Base-by-base conservation (phyloP, 2,329 filamentous ascomycete genomes). In the Aspergillus fumigatiaffinis region DNA sequence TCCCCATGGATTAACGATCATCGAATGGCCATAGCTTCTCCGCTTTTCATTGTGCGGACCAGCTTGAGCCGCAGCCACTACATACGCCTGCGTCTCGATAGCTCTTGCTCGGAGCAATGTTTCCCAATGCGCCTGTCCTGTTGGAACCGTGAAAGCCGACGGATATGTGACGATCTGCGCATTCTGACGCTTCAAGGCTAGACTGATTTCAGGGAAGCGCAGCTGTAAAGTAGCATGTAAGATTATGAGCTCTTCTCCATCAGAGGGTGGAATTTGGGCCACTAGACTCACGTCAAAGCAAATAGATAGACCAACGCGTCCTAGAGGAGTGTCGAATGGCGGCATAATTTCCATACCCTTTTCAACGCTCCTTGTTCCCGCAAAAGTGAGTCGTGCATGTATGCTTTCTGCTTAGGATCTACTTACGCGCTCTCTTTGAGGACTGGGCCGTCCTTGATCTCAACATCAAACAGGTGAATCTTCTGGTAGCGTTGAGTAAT, bases 1-100 rank as follows among this genome's bases (percentile, higher is more conserved):
- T 0, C 93, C 93, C 91, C 92, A 96, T 0, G 93, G 92, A 71
- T 90, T 88, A 26, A 97, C 82, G 50, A 95, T 88, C 78, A 96
- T 85, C 65, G 89, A 90, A 71, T 91, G 88, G 0, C 93, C 93
- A 75, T 94, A 96, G 73, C 90, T 95, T 28, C 84, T 82, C 57
- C 93, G 80, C 74, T 87, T 91, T 60, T 86, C 84, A 65, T 91
- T 92, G 70, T 88, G 91, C 41, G 78, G 73, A 1, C 92, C 92
- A 23, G 84, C 83, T 74, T 97, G 92, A 42, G 92, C 93, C 0
- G 92, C 87, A 9, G 92, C 93, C 59, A 97, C 78, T 1, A 97
- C 87, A 79, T 90, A 97, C 55, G 86, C 86, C 76, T 97, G 90
- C 20, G 88, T 91, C 79, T 97, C 93, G 59, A 97, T 91, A 9